Conservation (phyloP, 345 rosid species). For the Salix arbutifolia region DNA sequence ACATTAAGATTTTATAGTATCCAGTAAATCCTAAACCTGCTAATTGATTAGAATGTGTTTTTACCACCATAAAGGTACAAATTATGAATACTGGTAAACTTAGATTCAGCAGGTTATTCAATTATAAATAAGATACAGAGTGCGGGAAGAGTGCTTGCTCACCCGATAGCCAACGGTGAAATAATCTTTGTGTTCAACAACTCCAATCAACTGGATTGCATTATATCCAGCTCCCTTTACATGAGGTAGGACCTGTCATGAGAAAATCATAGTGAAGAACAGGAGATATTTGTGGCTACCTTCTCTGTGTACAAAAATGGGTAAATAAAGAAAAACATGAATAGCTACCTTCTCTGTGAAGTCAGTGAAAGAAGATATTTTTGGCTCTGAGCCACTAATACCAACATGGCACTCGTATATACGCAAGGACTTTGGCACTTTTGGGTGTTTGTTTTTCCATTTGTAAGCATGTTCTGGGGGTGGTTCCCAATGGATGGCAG, state of each 20-base stretch:
- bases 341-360: slow-evolving; percentile 65
- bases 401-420: slow-evolving; percentile 97
- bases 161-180: slow-evolving; percentile 91
- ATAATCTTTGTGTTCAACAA: slow-evolving; percentile 92
- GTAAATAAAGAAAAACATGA: slow-evolving; percentile 14
- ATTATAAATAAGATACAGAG: slow-evolving; percentile 5
- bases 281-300: not conserved
- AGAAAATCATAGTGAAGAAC: not conserved
- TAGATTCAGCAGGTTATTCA: not conserved
- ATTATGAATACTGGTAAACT: not conserved
- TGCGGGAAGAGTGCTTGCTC: slow-evolving; percentile 23
- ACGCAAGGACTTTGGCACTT: slow-evolving; percentile 72
- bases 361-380: slow-evolving; percentile 68
- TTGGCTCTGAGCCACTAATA: slow-evolving; percentile 83
- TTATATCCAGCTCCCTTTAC: slow-evolving; percentile 85
- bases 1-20: not conserved
- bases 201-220: slow-evolving; percentile 88
- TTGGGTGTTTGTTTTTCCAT: slow-evolving; percentile 63
- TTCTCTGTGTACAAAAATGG: not conserved
- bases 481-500: slow-evolving; percentile 96
- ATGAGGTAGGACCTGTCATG: slow-evolving; percentile 81
- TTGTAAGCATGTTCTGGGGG: slow-evolving; percentile 72
- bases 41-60: not conserved
- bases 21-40: not conserved
- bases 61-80: not conserved